Conservation (phyloP, 768 basidiomycete species). For the Suillus lakei region DNA sequence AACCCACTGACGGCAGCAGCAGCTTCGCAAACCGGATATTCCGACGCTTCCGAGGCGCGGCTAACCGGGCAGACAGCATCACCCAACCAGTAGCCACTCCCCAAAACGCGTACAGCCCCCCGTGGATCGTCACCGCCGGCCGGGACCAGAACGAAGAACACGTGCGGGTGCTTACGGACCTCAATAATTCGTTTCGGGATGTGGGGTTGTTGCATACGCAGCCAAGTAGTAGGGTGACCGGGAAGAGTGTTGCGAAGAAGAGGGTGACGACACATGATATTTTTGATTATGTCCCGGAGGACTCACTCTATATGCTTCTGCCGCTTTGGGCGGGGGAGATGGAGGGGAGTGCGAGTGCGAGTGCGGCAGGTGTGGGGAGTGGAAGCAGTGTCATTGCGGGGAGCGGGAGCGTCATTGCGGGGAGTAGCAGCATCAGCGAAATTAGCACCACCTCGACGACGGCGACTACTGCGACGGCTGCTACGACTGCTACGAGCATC, state of each 20-base stretch:
- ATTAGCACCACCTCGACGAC: background rate
- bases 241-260: constrained; percentile 24
- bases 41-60: constrained; percentile 22
- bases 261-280: constrained; percentile 40
- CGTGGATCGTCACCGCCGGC: constrained; percentile 70
- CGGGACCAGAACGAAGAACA: constrained; percentile 71
- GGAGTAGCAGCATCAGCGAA: background rate
- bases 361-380: background rate
- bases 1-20: constrained; percentile 25
- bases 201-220: constrained; percentile 75
- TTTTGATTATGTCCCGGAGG: constrained; percentile 65
- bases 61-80: constrained; percentile 27
- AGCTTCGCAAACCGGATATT: constrained; percentile 26
- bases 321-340: constrained; percentile 85
- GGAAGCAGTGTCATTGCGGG: background rate
- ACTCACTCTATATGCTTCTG: constrained; percentile 81
- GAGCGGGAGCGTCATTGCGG: background rate
- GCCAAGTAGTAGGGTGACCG: constrained; percentile 40
- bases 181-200: constrained; percentile 79
- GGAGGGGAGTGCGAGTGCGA: constrained; percentile 38
- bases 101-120: constrained; percentile 43
- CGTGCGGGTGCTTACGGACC: constrained; percentile 67
- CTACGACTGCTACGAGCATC: constrained; percentile 24
- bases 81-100: constrained; percentile 30
- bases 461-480: background rate